phyloP scores from a whole-genome alignment of 495 filamentous ascomycete genomes.

The Pyrenula aspistea region DNA sequence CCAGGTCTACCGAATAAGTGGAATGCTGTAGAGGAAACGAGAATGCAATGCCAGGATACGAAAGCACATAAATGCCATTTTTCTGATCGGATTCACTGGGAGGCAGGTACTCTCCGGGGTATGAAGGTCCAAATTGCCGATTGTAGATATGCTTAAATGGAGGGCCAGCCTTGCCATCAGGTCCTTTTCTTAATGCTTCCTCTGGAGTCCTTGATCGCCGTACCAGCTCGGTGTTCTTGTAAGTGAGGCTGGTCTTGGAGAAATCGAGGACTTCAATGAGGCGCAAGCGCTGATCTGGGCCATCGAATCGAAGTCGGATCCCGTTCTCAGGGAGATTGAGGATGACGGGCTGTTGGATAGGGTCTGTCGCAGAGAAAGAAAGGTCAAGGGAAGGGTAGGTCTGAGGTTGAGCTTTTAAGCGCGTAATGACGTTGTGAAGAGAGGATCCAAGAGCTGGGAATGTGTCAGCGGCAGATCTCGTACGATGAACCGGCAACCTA shows the following conservation, averaged over 20 bases:
- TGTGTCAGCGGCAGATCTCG: constrained; percentile 4
- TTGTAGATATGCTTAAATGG: constrained; percentile 87
- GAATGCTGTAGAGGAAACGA: constrained; percentile 68
- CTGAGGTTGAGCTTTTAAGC: constrained; percentile 73
- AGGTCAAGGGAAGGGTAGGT: constrained; percentile 74
- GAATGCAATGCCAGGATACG: constrained; percentile 89
- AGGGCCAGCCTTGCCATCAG: constrained; percentile 45
- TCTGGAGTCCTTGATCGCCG: constrained; percentile 43
- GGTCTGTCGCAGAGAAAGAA: constrained; percentile 56
- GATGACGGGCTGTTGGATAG: constrained; percentile 59
- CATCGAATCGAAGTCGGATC: constrained; percentile 82
- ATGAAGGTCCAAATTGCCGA: constrained; percentile 79
- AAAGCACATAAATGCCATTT: constrained; percentile 64
- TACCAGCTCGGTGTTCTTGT: constrained; percentile 76
- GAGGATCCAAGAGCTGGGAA: constrained; percentile 70
- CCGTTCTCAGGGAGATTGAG: constrained; percentile 73
- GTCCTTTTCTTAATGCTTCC: constrained; percentile 12
- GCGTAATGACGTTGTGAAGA: constrained; percentile 73
- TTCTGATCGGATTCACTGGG: constrained; percentile 37
- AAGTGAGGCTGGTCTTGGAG: constrained; percentile 65
- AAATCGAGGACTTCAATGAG: constrained; percentile 89
- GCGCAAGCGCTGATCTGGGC: constrained; percentile 79
- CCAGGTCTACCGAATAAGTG: constrained; percentile 68
- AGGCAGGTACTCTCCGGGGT: constrained; percentile 78
- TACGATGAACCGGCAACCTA: constrained; percentile 19